Evolutionary conservation across 2,329 filamentous ascomycete genomes (phyloP).

Genomic region (Diaporthe velutina): DNA sequence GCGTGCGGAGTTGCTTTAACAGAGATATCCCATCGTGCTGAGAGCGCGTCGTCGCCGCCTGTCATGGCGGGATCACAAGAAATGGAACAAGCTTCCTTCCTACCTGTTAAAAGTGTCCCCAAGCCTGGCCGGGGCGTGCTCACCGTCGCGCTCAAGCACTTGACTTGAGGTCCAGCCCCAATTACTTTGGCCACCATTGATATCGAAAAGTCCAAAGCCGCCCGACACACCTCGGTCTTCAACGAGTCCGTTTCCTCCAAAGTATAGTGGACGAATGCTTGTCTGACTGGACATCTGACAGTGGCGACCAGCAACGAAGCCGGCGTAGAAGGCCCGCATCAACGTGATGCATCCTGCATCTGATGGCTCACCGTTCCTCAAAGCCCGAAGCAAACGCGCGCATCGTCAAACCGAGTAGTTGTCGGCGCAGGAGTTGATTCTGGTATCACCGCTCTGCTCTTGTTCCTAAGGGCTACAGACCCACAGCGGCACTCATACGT

Average conservation of each 20-base stretch:
- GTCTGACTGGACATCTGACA: too few species aligned
- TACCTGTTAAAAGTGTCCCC: too few species aligned
- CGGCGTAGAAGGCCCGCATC: background rate
- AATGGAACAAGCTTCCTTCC: background rate
- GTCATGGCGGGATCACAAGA: slow-evolving; percentile 1
- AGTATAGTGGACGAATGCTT: too few species aligned
- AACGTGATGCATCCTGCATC: background rate
- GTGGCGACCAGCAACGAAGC: background rate
- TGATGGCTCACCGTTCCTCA: background rate
- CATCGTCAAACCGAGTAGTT: background rate
- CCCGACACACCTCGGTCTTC: background rate
- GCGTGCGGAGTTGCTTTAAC: background rate
- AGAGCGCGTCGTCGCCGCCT: background rate
- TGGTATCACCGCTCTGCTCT: background rate
- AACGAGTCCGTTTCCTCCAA: background rate
- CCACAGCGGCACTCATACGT: background rate
- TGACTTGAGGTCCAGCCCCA: background rate
- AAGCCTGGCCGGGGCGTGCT: background rate
- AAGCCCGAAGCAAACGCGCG: background rate
- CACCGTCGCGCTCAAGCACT: background rate
- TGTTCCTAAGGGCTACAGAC: too few species aligned
- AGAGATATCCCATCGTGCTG: slow-evolving; percentile 15
- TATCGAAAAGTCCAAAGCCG: background rate
- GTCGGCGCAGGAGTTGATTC: background rate
- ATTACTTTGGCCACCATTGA: background rate